Base-by-base conservation (phyloP, 176 grass and related monocot genomes). In the Luzula sylvatica region DNA sequence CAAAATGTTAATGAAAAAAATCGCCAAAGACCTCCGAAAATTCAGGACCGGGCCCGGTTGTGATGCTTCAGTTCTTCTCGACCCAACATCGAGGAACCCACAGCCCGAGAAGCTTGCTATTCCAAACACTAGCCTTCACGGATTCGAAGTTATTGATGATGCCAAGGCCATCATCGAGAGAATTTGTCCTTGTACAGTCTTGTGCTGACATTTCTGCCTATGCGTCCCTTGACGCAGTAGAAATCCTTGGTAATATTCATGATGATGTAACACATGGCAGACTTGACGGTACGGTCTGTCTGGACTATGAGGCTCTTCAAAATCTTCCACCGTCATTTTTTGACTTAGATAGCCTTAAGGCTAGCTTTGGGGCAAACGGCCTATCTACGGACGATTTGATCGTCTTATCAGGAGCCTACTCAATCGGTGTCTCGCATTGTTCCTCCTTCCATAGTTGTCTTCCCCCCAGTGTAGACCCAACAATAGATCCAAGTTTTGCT, bases 141-240 rank as follows among this genome's bases (percentile, higher is more conserved):
- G 73, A 11, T 83, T 54, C 64, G 63, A 73, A 21, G 63, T 78
- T 7, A 78, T 83, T 18, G 74, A 83, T 19, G 60, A 14, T 0
- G 68, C 68, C 7, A 78, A 86, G n/a, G n/a, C n/a, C n/a, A n/a
- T n/a, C n/a, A n/a, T n/a, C 3, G 16, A 43, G n/a, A 12, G 39
- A n/a, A 23, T 14, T 3, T 50, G 1, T 3, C 22, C 6, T 2
- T 5, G 18, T n/a, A 1, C 55, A 80, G 40, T 81, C 81, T 14
- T 81, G 76, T 53, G 73, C 81, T 17, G 81, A 87, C 54, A 42
- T 82, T 23, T 22, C 82, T 15, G 59, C 71, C 22, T 87, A 53
- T 7, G 83, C 83, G 2, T 72, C 61, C 12, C 53, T 77, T 16
- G 82, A 88, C 79, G 27, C 70, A 3, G 8, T 58, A 27, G 45